These are phyloP conservation scores for Dorcoceras hygrometricum DNA, from an alignment of 257 asterid species.

Conservation along the genomic window DNA sequence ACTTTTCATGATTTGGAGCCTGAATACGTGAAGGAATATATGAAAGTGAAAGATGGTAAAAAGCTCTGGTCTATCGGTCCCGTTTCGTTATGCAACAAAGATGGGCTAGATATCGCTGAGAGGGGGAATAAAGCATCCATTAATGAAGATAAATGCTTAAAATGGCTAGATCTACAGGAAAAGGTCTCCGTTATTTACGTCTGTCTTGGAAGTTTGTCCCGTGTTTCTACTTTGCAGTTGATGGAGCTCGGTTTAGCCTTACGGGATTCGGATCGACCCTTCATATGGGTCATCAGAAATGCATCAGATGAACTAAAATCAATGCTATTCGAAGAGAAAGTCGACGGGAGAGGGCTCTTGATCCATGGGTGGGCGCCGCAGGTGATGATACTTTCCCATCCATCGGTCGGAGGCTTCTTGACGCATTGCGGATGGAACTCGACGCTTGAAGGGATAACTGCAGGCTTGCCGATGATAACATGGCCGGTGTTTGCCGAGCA, in stretches of 20 bases:
- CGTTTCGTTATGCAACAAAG: conserved; percentile 37
- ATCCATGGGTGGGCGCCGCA: conserved; percentile 49
- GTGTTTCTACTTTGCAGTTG: conserved; percentile 31
- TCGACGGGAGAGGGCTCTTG: conserved; percentile 30
- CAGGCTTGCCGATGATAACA: conserved; percentile 31
- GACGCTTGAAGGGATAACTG: conserved; percentile 28
- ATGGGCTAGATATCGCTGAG: conserved; percentile 30
- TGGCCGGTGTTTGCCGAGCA: conserved; percentile 38
- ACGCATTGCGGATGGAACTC: conserved; percentile 57
- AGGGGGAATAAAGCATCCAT: conserved; percentile 37
- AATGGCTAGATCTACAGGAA: conserved; percentile 43
- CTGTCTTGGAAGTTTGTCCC: conserved; percentile 50
- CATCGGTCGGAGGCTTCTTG: conserved; percentile 27
- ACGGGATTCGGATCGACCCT: conserved; percentile 36
- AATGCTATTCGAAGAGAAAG: conserved; percentile 25
- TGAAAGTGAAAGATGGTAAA: conserved; percentile 20
- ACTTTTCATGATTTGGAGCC: conserved; percentile 48
- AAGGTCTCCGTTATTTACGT: conserved; percentile 37
- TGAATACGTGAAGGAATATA: conserved; percentile 33
- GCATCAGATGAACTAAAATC: conserved; percentile 16
- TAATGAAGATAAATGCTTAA: conserved; percentile 26
- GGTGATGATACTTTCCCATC: conserved; percentile 37
- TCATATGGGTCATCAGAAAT: conserved; percentile 29
- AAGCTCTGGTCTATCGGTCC: conserved; percentile 48
- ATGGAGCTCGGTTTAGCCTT: conserved; percentile 47